Evolutionary conservation across 176 grass and related monocot species (phyloP).

Genomic region (Carex myosuroides): DNA sequence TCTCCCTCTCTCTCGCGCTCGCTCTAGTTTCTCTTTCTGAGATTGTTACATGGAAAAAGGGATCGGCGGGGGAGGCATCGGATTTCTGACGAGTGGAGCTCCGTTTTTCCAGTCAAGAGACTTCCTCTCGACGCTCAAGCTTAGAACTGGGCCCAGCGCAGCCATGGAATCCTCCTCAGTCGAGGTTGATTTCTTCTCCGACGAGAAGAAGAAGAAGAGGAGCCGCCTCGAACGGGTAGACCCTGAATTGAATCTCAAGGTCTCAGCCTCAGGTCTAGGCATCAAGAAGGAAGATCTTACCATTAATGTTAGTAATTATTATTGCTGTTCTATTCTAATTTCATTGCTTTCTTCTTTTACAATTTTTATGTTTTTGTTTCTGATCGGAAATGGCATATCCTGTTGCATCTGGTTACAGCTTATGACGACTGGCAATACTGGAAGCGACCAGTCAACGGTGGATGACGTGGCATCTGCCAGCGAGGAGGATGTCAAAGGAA

Average conservation of each 20-base stretch:
- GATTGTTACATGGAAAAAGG: constrained; percentile 47
- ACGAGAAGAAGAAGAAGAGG: constrained; percentile 59
- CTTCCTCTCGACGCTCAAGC: constrained; percentile 23
- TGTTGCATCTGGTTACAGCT: constrained; percentile 35
- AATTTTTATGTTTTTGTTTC: background rate
- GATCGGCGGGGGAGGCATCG: constrained; percentile 24
- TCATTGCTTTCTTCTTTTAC: background rate
- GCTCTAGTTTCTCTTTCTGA: background rate
- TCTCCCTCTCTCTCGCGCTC: background rate
- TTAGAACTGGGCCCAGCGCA: background rate
- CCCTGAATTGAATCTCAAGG: constrained; percentile 20
- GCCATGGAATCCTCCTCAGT: constrained; percentile 29
- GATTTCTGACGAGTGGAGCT: background rate
- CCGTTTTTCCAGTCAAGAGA: constrained; percentile 13
- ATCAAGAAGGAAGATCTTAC: constrained; percentile 54
- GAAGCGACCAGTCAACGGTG: constrained; percentile 66
- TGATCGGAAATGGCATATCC: background rate
- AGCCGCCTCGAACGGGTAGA: background rate
- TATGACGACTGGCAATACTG: constrained; percentile 43
- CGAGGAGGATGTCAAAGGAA: constrained; percentile 29
- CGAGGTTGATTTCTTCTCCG: constrained; percentile 90
- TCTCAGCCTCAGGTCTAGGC: constrained; percentile 5
- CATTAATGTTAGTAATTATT: constrained; percentile 46
- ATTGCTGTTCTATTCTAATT: background rate
- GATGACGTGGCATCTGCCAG: constrained; percentile 38